Base-by-base conservation (phyloP, 768 basidiomycete species). In the Lactarius akahatsu region DNA sequence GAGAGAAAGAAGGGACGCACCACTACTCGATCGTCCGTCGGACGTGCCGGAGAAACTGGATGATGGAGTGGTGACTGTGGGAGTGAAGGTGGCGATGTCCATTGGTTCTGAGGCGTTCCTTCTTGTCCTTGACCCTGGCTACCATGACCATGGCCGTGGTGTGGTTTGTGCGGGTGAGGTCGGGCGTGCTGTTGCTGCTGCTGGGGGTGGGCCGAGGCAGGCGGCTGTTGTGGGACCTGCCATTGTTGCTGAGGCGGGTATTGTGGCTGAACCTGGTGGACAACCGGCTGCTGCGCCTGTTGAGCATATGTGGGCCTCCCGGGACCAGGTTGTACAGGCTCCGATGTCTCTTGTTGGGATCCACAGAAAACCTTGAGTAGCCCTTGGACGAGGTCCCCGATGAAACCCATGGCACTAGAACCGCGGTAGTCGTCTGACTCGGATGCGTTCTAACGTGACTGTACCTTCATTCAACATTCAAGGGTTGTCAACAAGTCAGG, bases 111-210 rank as follows among this genome's bases (percentile, higher is more conserved):
- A 9, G 69, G 9, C 5, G 45, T 9, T 20, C 15, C 56, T 57
- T 47, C 16, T 34, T 32, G 57, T 23, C 50, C 38, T 32, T 65
- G 58, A 7, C 16, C 58, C 8, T 40, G 55, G 28, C 59, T 60
- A 59, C 72, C 73, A 65, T 74, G 67, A n/a, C 23, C 68, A 23
- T 68, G 71, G 2, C 69, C 67, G 23, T 65, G 67, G 40, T 69
- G 67, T 15, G 61, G 64, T 41, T 74, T 67, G 59, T 72, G 71
- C 32, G 61, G 72, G 34, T 26, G 71, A 32, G 71, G 72, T 20
- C 66, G 66, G 3, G 65, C 62, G n/a, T 56, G 67, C 30, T 65
- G 65, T 52, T 58, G 66, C 36, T 41, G n/a, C n/a, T n/a, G 61
- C n/a, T 58, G 52, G 20, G 28, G 40, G 13, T n/a, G 26, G 30